phyloP scores from a whole-genome alignment of 2,329 filamentous ascomycete species.

The Chaetomium globosum region DNA sequence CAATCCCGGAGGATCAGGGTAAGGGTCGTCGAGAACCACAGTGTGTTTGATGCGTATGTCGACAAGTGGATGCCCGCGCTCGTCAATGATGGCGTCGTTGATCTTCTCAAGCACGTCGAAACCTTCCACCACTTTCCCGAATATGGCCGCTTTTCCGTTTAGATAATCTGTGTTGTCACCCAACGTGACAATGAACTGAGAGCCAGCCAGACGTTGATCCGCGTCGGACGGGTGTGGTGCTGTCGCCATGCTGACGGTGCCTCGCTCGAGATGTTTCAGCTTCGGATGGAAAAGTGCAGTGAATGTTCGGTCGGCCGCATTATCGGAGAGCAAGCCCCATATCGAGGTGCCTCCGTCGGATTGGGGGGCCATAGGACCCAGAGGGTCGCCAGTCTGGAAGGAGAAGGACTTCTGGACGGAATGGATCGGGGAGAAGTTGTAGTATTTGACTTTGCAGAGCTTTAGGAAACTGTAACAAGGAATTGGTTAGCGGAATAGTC shows the following conservation, averaged over 20 bases:
- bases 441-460: conserved; percentile 98
- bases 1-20: conserved; percentile 76
- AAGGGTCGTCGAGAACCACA: conserved; percentile 88
- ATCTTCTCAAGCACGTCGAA: conserved; percentile 94
- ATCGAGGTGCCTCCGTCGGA: conserved; percentile 93
- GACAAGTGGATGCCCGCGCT: conserved; percentile 82
- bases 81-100: conserved; percentile 85
- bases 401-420: conserved; percentile 93
- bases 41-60: conserved; percentile 96
- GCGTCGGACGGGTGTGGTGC: conserved; percentile 73
- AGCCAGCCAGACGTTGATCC: conserved; percentile 79
- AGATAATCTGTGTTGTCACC: conserved; percentile 87
- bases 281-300: conserved; percentile 82
- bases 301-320: conserved; percentile 73
- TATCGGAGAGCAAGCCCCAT: conserved; percentile 77
- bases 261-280: conserved; percentile 83
- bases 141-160: conserved; percentile 91
- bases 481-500: conserved; percentile 53
- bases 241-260: conserved; percentile 98
- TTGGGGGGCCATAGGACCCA: conserved; percentile 78
- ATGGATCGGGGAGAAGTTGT: conserved; percentile 94
- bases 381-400: conserved; percentile 92
- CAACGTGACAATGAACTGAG: conserved; percentile 91
- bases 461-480: conserved; percentile 80
- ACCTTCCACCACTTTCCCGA: conserved; percentile 92